phyloP scores from a whole-genome alignment of 2,329 filamentous ascomycete genomes.

The Calonectria hawksworthii region DNA sequence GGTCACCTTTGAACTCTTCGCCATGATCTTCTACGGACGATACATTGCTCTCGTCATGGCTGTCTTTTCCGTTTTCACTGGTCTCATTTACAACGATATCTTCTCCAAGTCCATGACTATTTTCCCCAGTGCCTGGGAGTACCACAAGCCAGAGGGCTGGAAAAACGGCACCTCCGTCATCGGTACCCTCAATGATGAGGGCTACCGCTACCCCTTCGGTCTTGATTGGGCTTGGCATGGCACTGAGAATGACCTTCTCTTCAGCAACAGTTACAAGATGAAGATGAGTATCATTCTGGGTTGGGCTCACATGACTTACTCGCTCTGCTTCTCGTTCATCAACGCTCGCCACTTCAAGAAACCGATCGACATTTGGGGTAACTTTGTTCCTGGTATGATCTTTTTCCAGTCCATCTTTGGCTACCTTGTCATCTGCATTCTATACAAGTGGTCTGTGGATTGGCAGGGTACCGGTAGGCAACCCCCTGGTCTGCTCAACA shows the following conservation, averaged over 20 bases:
- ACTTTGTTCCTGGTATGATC: slow-evolving; percentile 98
- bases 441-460: slow-evolving; percentile 97
- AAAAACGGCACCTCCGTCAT: slow-evolving; percentile 73
- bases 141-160: slow-evolving; percentile 76
- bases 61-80: slow-evolving; percentile 96
- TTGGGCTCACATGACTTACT: slow-evolving; percentile 99
- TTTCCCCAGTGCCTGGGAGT: slow-evolving; percentile 93
- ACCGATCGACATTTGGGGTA: slow-evolving; percentile 95
- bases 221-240: slow-evolving; percentile 98
- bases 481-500: slow-evolving; percentile 93
- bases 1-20: slow-evolving; percentile 91
- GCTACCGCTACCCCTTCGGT: slow-evolving; percentile 94
- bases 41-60: slow-evolving; percentile 99
- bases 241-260: slow-evolving; percentile 93
- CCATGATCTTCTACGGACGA: slow-evolving; percentile 98
- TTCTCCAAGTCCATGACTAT: slow-evolving; percentile 95
- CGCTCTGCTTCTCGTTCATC: slow-evolving; percentile 90
- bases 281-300: slow-evolving; percentile 98
- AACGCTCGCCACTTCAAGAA: slow-evolving; percentile 96
- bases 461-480: slow-evolving; percentile 76
- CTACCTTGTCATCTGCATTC: slow-evolving; percentile 91
- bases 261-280: slow-evolving; percentile 99
- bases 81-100: slow-evolving; percentile 96
- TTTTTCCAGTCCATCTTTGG: slow-evolving; percentile 99
- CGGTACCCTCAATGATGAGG: slow-evolving; percentile 74